Conservation (phyloP, 176 grass and related monocot species). For the Zea luxurians region DNA sequence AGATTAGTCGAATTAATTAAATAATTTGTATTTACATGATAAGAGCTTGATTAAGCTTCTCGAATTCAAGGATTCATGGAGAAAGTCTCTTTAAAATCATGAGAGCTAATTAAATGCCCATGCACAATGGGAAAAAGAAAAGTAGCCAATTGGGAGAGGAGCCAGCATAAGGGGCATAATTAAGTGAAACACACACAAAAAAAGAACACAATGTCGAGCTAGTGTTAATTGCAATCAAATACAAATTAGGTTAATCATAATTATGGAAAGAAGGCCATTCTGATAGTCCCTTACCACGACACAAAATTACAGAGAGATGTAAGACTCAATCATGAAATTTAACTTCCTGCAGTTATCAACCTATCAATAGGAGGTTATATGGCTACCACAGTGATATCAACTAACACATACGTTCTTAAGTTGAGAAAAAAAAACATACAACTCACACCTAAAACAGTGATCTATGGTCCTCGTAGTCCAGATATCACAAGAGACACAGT, state of each 20-base stretch:
- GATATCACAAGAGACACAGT: neutral
- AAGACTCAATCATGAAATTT: neutral
- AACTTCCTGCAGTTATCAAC: neutral
- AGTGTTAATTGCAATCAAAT: neutral
- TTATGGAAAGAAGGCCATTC: neutral
- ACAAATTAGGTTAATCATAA: neutral
- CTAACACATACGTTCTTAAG: neutral
- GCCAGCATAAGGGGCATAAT: neutral
- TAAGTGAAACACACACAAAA: neutral
- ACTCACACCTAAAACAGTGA: neutral
- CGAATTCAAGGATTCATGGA: neutral
- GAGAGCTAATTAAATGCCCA: slow-evolving; percentile 12
- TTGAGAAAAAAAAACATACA: neutral
- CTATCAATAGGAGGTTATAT: neutral
- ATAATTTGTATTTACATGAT: slow-evolving; percentile 18
- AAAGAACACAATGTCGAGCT: neutral
- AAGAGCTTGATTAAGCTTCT: slow-evolving; percentile 1
- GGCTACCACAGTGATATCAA: neutral
- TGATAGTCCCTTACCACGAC: neutral
- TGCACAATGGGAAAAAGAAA: neutral
- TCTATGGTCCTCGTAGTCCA: neutral
- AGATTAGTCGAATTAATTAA: slow-evolving; percentile 10
- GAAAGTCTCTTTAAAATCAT: slow-evolving; percentile 18
- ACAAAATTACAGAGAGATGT: neutral
- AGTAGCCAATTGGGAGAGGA: slow-evolving; percentile 1